Evolutionary conservation across 2,329 filamentous ascomycete species (phyloP), one percentile per base, ranked within the genome.

Genomic region (Cladophialophora immunda): DNA sequence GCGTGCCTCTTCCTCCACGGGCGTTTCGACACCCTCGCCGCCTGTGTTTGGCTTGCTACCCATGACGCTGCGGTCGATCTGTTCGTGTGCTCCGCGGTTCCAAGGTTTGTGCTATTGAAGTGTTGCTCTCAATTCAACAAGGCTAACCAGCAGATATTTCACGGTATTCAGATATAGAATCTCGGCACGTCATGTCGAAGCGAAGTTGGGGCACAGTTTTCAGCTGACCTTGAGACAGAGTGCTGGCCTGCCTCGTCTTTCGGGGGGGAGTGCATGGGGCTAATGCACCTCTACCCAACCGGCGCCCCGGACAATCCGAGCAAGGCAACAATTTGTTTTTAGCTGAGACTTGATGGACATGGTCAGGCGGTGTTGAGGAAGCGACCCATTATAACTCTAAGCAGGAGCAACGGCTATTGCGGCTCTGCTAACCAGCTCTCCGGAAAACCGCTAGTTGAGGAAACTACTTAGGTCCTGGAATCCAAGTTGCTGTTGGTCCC

Each of bases 211-310:
- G 38, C 38, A 4, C 38, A n/a, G 8, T n/a, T 41, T 41, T 41
- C 38, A 41, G 38, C 38, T 41, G 38, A 41, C 38, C 38, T n/a
- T 41, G 38, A 17, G 11, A 19, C 15, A 41, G 38, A 41, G 17
- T 7, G 36, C 36, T 41, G 36, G 36, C 36, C 36, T n/a, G 15
- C 38, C 8, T 41, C 9, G 9, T 17, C n/a, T 41, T 41, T 41
- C 4, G 38, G 38, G 38, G 17, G 38, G 38, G 38, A 6, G n/a
- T 41, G 38, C 38, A 41, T 41, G 9, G n/a, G 38, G 38, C 38
- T 41, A 41, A 41, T 41, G 38, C 38, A 41, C 38, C 38, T n/a
- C 38, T 41, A 41, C 38, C 38, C 38, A 41, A 41, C 38, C 38
- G 38, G 38, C 17, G 38, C 38, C 15, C 38, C 38, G 17, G 38